phyloP scores from a whole-genome alignment of 306 rosid genomes.

The Glycine latifolia region DNA sequence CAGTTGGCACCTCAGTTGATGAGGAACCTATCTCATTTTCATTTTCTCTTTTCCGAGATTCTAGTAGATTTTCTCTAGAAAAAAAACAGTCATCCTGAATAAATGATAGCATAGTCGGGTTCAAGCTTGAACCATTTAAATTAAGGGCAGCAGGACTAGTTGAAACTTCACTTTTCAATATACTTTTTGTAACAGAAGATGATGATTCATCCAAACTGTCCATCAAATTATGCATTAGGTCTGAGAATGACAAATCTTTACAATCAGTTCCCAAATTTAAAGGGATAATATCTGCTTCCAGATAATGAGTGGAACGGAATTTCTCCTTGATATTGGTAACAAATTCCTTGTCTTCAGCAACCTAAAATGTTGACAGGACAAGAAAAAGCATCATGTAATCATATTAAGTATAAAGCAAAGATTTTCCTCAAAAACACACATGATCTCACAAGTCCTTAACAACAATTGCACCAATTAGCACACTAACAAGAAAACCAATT shows the following conservation, averaged over 20 bases:
- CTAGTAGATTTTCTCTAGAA: slow-evolving; percentile 39
- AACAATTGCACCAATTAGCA: background rate
- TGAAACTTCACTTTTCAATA: slow-evolving; percentile 51
- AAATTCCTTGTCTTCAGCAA: slow-evolving; percentile 72
- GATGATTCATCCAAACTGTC: slow-evolving; percentile 56
- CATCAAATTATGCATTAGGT: slow-evolving; percentile 48
- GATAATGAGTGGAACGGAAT: slow-evolving; percentile 53
- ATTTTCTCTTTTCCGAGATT: slow-evolving; percentile 39
- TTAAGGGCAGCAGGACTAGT: slow-evolving; percentile 35
- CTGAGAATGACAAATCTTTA: slow-evolving; percentile 52
- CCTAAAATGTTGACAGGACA: slow-evolving; percentile 61
- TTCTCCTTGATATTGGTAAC: slow-evolving; percentile 65
- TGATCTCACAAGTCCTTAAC: background rate
- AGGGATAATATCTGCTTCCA: slow-evolving; percentile 43
- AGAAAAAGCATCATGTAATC: slow-evolving; percentile 45
- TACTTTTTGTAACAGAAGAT: slow-evolving; percentile 44
- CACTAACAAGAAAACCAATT: background rate
- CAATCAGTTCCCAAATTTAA: slow-evolving; percentile 42
- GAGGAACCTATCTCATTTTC: slow-evolving; percentile 49
- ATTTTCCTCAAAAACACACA: background rate
- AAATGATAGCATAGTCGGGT: slow-evolving; percentile 46
- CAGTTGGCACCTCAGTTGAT: slow-evolving; percentile 22
- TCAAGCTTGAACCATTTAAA: slow-evolving; percentile 35
- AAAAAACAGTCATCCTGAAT: slow-evolving; percentile 42
- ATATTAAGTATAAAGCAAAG: slow-evolving; percentile 18